Base-by-base conservation (phyloP, 768 basidiomycete genomes). In the Thelephora aurantiotincta region DNA sequence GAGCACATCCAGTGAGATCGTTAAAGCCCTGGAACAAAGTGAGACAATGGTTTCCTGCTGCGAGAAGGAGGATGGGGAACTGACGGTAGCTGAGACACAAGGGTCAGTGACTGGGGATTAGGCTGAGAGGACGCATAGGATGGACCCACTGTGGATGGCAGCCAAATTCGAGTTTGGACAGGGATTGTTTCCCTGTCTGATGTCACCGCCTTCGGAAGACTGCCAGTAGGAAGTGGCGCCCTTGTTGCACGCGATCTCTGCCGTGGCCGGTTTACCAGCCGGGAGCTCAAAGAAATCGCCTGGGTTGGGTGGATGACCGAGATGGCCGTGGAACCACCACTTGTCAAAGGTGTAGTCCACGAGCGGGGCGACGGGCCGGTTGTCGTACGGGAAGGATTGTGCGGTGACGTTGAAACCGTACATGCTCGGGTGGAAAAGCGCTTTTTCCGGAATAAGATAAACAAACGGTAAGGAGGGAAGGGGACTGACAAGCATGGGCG, bases 381-480 rank as follows among this genome's bases (percentile, higher is more conserved):
- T 82, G 55, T 82, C 80, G 59, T 79, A 78, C 4, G 63, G 38
- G 44, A 69, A 80, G 1, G 73, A 73, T 34, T 68, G 43, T 6
- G 53, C 49, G 1, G 78, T 80, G n/a, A 79, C 78, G 47, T 82
- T 80, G 67, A 77, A 82, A 1, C 81, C 80, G 50, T 54, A 80
- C 76, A 82, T 80, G 58, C 72, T 69, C 2, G 75, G 69, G 49
- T 74, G 69, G 61, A 62, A 79, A 13, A 75, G 52, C n/a, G 72
- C 76, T 74, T n/a, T n/a, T n/a, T n/a, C n/a, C n/a, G n/a, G n/a
- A n/a, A n/a, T n/a, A n/a, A n/a, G 34, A 14, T 42, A 14, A 33
- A 45, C 2, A 9, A 19, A 19, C 16, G 11, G 9, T 30, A 41
- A 41, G 2, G 14, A 18, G 11, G 11, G 9, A 14, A 22, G 9